Conservation (phyloP, 495 filamentous ascomycete species). For the Xylaria acuta region DNA sequence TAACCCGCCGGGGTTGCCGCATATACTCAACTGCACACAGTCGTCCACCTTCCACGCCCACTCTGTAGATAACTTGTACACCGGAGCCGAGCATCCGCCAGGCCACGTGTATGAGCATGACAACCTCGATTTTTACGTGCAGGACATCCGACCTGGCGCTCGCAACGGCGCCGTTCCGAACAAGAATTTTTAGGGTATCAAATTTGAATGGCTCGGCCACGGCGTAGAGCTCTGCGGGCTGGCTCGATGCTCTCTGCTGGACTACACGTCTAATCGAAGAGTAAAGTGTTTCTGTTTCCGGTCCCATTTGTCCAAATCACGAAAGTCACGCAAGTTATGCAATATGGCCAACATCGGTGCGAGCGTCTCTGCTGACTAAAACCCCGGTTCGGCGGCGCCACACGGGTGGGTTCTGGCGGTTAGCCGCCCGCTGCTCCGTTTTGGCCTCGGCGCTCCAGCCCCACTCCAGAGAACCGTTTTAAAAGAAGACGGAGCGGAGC, state of each 20-base stretch:
- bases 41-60: slow-evolving; percentile 80
- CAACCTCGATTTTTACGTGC: slow-evolving; percentile 75
- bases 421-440: no score
- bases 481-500: slow-evolving; percentile 20
- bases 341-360: slow-evolving; percentile 18
- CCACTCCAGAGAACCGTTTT: slow-evolving; percentile 10
- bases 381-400: slow-evolving; percentile 14
- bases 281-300: not conserved
- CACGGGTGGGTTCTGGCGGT: slow-evolving; percentile 6
- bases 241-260: not conserved
- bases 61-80: slow-evolving; percentile 73
- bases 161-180: slow-evolving; percentile 32
- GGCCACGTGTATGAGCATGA: slow-evolving; percentile 87
- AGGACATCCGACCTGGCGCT: slow-evolving; percentile 70
- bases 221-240: slow-evolving; percentile 28
- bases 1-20: slow-evolving; percentile 84
- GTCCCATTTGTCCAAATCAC: slow-evolving; percentile 1
- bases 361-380: slow-evolving; percentile 20
- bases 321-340: slow-evolving; percentile 9
- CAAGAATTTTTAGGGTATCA: slow-evolving; percentile 37
- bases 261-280: not conserved
- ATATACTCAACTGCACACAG: slow-evolving; percentile 77
- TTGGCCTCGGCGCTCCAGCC: no score
- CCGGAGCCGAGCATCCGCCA: slow-evolving; percentile 72
- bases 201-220: slow-evolving; percentile 34